Conservation (phyloP, 805 yeast species). For the Candida tallmaniae region DNA sequence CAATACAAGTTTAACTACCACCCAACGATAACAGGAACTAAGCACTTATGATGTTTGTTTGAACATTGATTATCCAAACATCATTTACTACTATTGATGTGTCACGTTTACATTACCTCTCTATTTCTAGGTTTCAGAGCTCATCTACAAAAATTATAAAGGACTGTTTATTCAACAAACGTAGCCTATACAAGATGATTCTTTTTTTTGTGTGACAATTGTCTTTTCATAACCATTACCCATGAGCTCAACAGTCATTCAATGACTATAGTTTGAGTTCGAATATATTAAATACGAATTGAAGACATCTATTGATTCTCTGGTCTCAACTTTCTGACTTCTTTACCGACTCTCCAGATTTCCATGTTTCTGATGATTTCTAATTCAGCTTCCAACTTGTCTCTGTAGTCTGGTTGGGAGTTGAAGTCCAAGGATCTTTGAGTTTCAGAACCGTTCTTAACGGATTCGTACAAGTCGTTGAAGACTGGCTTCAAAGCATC, state of each 20-base stretch:
- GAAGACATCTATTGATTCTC: slow-evolving; percentile 73
- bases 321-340: slow-evolving; percentile 99
- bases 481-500: slow-evolving; percentile 98
- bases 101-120: too few relatives aligned
- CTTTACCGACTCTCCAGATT: slow-evolving; percentile 99
- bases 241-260: slow-evolving; percentile 6
- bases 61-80: too few relatives aligned
- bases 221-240: slow-evolving; percentile 3
- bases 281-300: slow-evolving; percentile 2
- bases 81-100: too few relatives aligned
- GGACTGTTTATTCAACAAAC: slow-evolving; percentile 44
- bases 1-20: too few relatives aligned
- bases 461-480: slow-evolving; percentile 91
- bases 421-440: slow-evolving; percentile 97
- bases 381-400: slow-evolving; percentile 89
- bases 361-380: slow-evolving; percentile 93
- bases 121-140: too few relatives aligned
- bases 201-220: slow-evolving; percentile 4
- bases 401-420: slow-evolving; percentile 98
- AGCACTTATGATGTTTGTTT: too few relatives aligned
- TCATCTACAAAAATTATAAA: slow-evolving; percentile 1
- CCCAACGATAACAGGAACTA: too few relatives aligned
- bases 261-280: slow-evolving; percentile 4
- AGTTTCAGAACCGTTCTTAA: slow-evolving; percentile 95
- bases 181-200: slow-evolving; percentile 7